A percentile compares a stretch with the other conserved stretches of the same genome.
These are phyloP conservation scores for Dioscorea zingiberensis DNA, from an alignment of 106 monocot genomes.

Conservation along the genomic window DNA sequence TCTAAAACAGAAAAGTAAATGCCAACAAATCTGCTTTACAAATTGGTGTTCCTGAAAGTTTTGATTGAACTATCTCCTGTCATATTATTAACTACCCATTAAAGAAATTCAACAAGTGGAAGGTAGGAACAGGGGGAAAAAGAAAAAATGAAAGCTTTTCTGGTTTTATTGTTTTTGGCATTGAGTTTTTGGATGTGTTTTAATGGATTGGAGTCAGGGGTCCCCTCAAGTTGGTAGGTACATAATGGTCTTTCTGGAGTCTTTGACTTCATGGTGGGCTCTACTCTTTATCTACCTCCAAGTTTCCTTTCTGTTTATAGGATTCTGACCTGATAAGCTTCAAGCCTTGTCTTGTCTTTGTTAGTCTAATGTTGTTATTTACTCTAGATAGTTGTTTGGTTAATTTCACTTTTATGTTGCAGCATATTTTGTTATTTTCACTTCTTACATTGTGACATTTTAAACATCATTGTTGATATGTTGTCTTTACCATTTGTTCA, in stretches of 20 bases:
- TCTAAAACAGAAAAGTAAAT: no score
- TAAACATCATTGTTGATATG: background rate
- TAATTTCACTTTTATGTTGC: background rate
- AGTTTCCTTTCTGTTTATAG: background rate
- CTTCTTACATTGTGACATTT: no score
- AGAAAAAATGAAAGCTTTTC: no score
- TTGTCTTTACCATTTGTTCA: background rate
- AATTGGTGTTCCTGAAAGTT: no score
- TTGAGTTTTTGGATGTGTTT: background rate
- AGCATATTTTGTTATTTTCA: no score
- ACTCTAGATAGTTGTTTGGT: background rate
- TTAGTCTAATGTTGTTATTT: conserved; percentile 8
- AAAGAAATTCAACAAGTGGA: no score
- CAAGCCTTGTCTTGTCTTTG: background rate
- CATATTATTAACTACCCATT: no score
- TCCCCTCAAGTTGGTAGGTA: conserved; percentile 3
- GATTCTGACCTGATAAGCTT: background rate
- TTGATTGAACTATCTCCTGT: no score
- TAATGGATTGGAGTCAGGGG: background rate
- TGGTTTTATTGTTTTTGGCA: background rate
- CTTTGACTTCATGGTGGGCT: conserved; percentile 13
- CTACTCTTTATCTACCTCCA: background rate
- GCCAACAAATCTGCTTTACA: no score
- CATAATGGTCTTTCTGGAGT: conserved; percentile 15
- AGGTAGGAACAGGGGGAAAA: no score